phyloP scores from a whole-genome alignment of 768 basidiomycete genomes.

The Trametes cingulata region DNA sequence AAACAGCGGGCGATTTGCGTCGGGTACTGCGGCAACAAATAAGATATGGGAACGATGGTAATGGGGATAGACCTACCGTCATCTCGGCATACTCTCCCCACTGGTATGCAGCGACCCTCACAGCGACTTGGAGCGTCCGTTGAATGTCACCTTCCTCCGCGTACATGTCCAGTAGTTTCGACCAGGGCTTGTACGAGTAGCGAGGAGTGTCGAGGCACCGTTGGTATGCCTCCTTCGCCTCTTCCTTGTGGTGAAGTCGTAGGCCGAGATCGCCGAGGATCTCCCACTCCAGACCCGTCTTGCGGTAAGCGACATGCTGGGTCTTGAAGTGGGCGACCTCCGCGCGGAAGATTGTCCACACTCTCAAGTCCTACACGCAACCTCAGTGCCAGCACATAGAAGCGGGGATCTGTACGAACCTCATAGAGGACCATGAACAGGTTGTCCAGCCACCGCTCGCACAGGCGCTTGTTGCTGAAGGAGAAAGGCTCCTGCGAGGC shows the following conservation, averaged over 20 bases:
- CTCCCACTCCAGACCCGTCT: constrained; percentile 98
- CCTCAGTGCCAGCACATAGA: neutral
- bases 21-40: constrained; percentile 61
- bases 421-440: constrained; percentile 98
- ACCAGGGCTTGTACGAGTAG: constrained; percentile 92
- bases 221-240: constrained; percentile 97
- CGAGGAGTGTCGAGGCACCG: constrained; percentile 85
- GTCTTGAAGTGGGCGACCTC: constrained; percentile 99
- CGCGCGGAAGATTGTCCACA: constrained; percentile 99
- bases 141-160: constrained; percentile 96
- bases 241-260: constrained; percentile 96
- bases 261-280: constrained; percentile 92
- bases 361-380: constrained; percentile 77
- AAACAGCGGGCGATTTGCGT: constrained; percentile 87
- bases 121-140: constrained; percentile 86
- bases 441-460: constrained; percentile 97
- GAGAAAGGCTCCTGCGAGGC: constrained; percentile 67
- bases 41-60: neutral
- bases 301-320: constrained; percentile 96
- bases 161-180: constrained; percentile 92
- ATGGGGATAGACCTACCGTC: constrained; percentile 57
- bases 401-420: constrained; percentile 45
- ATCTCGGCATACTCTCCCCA: constrained; percentile 88
- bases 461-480: constrained; percentile 94
- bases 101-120: constrained; percentile 91